Percentiles rank a stretch among this genome's conserved stretches.
Conservation (phyloP, 1,284 basidiomycete species). For the Athelia sp. region DNA sequence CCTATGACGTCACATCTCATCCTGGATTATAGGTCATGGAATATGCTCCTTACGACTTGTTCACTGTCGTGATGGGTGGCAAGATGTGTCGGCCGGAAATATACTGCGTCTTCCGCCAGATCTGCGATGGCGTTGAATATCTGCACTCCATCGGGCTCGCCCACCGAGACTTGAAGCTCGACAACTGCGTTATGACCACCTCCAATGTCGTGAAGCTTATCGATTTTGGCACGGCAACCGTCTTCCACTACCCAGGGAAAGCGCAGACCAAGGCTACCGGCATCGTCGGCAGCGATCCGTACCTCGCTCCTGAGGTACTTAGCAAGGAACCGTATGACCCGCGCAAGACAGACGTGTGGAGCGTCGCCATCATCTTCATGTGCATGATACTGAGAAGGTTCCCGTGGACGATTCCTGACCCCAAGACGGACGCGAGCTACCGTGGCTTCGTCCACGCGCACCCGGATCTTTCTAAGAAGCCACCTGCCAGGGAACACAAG, state of each 20-base stretch:
- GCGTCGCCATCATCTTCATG: constrained; percentile 97
- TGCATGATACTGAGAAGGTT: constrained; percentile 98
- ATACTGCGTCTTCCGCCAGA: constrained; percentile 98
- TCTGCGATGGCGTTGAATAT: constrained; percentile 97
- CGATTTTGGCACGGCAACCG: constrained; percentile 98
- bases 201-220: constrained; percentile 97
- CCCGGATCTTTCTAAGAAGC: constrained; percentile 74
- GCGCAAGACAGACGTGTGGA: constrained; percentile 97
- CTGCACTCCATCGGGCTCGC: constrained; percentile 96
- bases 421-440: constrained; percentile 90
- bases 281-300: constrained; percentile 96
- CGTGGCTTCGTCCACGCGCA: constrained; percentile 90
- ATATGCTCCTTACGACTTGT: constrained; percentile 97
- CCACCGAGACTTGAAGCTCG: constrained; percentile 97
- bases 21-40: constrained; percentile 82
- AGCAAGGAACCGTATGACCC: constrained; percentile 81
- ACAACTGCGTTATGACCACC: constrained; percentile 98
- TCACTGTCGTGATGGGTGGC: constrained; percentile 99
- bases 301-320: constrained; percentile 97
- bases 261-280: constrained; percentile 77
- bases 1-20: constrained; percentile 2
- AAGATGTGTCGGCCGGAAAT: constrained; percentile 98
- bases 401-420: constrained; percentile 98
- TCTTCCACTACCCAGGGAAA: constrained; percentile 97
- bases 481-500: constrained; percentile 13